Evolutionary conservation across 805 yeast genomes (phyloP), one percentile per base, ranked within the genome.

Genomic region (Yarrowia sp.): DNA sequence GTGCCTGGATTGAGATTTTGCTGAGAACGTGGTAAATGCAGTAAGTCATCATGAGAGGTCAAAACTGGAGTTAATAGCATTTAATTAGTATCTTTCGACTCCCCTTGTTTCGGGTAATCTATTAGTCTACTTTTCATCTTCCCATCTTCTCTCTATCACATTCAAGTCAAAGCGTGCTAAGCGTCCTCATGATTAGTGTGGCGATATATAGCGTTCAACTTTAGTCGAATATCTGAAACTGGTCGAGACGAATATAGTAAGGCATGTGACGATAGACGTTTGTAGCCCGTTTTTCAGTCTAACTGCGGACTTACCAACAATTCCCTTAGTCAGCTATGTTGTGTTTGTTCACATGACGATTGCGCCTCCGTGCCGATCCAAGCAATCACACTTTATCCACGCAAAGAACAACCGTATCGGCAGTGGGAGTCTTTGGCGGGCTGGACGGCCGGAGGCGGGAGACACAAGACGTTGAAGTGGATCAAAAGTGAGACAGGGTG

Each of bases 311-410:
- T n/a, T 15, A 9, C 5, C 16, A n/a, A 2, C 1, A 2, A n/a
- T n/a, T 42, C 5, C 9, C 15, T 8, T 8, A n/a, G 5, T 5
- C 46, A 15, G 19, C 46, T 26, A 42, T 50, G 41, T 35, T 22
- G n/a, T n/a, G 32, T 14, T 3, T n/a, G 2, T 5, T 11, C 45
- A 40, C 15, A 12, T 50, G 56, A 50, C 42, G 10, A 15, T 41
- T 35, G 42, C 40, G 43, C 58, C 58, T 53, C 19, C 42, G 32
- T 50, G 59, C 16, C 59, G 59, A 53, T 53, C 59, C 5, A 8
- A 53, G 59, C 58, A 53, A 50, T 38, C 59, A 19, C 59, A 53
- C 59, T 53, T 53, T 53, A 53, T 53, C 59, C 59, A 53, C 43
- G 59, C 43, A 53, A 38, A 53, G 58, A 53, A 36, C 32, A 19